Evolutionary conservation across 208 protist species (phyloP).

Genomic region (Eutreptiella sp.): DNA sequence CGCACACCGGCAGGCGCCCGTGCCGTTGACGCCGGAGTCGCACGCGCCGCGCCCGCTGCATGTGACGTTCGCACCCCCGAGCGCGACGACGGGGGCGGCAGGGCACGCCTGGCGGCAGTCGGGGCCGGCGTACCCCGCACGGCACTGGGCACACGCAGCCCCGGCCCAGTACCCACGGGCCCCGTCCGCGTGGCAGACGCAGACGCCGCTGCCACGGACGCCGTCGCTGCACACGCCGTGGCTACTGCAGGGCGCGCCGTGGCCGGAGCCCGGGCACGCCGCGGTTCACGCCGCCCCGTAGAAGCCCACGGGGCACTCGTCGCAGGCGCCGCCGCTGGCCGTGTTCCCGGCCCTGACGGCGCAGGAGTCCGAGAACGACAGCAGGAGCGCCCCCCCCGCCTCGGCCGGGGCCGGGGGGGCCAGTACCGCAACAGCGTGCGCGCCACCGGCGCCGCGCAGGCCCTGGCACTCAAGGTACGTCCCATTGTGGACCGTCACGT

Average conservation of each 20-base stretch:
- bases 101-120: not conserved
- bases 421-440: too few relatives aligned
- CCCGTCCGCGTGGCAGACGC: not conserved
- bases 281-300: too few relatives aligned
- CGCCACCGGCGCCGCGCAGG: too few relatives aligned
- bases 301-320: too few relatives aligned
- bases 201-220: not conserved
- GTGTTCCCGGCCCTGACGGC: too few relatives aligned
- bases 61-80: slow-evolving; percentile 6
- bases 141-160: not conserved
- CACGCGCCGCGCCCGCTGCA: slow-evolving; percentile 16
- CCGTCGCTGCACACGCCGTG: slow-evolving; percentile 7
- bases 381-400: too few relatives aligned
- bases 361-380: too few relatives aligned
- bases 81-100: too few relatives aligned
- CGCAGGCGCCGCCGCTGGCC: too few relatives aligned
- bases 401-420: too few relatives aligned
- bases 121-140: not conserved
- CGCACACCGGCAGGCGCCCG: slow-evolving; percentile 17
- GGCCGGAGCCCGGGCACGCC: not conserved
- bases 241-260: not conserved
- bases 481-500: too few relatives aligned
- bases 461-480: too few relatives aligned
- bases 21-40: slow-evolving; percentile 14
- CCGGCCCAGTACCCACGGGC: slow-evolving; percentile 1